Conservation (phyloP, 441 rosid species). For the Metrosideros polymorpha region DNA sequence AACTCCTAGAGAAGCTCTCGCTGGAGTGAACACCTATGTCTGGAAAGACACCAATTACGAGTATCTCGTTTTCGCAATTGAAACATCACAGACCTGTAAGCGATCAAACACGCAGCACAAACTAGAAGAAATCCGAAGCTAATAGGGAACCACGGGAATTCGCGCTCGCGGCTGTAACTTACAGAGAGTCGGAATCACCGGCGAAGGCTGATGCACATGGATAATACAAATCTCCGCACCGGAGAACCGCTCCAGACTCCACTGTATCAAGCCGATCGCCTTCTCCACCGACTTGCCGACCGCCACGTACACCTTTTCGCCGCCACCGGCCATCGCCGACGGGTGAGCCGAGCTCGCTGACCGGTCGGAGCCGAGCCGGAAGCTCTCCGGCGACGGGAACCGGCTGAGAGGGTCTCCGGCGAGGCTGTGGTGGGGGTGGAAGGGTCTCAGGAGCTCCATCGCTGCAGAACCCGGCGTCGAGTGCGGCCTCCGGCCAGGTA, state of each 20-base stretch:
- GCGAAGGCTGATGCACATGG: conserved; percentile 54
- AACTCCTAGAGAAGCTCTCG: neutral
- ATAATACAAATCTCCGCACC: conserved; percentile 37
- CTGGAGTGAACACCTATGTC: neutral
- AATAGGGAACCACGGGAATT: neutral
- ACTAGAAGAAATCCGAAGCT: neutral
- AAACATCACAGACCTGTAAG: neutral
- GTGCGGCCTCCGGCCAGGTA: neutral
- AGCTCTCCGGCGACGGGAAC: conserved; percentile 7
- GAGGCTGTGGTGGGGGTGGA: conserved; percentile 9
- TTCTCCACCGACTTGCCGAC: conserved; percentile 44
- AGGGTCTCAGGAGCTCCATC: conserved; percentile 29
- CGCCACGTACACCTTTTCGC: conserved; percentile 43
- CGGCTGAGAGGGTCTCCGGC: conserved; percentile 7
- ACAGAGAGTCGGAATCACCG: conserved; percentile 48
- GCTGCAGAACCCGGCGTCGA: neutral
- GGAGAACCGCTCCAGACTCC: conserved; percentile 31
- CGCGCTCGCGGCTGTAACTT: neutral
- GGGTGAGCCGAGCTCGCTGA: neutral
- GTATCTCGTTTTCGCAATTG: neutral
- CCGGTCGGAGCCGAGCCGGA: conserved; percentile 1
- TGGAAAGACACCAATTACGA: neutral
- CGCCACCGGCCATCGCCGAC: conserved; percentile 19
- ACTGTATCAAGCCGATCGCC: conserved; percentile 32
- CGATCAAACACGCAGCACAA: neutral